A percentile compares a stretch with the other conserved stretches of the same genome.
Conservation (phyloP, 2,329 filamentous ascomycete species). For the Curvularia lunata region DNA sequence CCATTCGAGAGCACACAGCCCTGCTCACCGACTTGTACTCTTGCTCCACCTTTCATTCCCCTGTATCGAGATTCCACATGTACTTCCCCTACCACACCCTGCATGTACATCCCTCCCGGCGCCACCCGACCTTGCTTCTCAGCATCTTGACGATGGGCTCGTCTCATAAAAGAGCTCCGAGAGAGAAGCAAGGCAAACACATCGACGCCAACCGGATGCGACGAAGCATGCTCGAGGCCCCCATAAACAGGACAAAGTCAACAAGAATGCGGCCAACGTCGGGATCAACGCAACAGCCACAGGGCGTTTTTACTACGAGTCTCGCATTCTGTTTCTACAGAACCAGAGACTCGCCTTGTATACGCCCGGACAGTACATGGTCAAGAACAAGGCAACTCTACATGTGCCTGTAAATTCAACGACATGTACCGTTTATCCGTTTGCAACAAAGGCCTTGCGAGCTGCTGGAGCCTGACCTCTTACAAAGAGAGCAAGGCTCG, state of each 20-base stretch:
- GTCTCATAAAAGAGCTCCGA: neutral
- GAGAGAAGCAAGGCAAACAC: neutral
- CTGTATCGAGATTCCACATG: neutral
- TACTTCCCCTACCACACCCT: neutral
- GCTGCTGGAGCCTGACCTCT: neutral
- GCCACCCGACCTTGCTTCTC: neutral
- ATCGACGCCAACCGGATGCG: neutral
- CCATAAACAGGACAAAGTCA: neutral
- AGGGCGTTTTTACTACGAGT: neutral
- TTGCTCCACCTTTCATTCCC: neutral
- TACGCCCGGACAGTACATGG: neutral
- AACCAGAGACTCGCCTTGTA: neutral
- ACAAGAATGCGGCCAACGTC: neutral
- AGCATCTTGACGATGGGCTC: neutral
- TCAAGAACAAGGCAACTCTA: neutral
- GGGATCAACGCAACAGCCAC: neutral
- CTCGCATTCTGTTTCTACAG: neutral
- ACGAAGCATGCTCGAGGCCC: neutral
- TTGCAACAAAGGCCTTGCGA: neutral
- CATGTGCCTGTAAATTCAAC: neutral
- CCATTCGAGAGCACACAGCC: neutral
- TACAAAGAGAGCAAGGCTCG: neutral
- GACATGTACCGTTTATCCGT: neutral
- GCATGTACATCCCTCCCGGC: neutral
- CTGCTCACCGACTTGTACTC: neutral